Evolutionary conservation across 192 early-diverging fungal genomes (phyloP).

Genomic region (Gaertneriomyces sp.): DNA sequence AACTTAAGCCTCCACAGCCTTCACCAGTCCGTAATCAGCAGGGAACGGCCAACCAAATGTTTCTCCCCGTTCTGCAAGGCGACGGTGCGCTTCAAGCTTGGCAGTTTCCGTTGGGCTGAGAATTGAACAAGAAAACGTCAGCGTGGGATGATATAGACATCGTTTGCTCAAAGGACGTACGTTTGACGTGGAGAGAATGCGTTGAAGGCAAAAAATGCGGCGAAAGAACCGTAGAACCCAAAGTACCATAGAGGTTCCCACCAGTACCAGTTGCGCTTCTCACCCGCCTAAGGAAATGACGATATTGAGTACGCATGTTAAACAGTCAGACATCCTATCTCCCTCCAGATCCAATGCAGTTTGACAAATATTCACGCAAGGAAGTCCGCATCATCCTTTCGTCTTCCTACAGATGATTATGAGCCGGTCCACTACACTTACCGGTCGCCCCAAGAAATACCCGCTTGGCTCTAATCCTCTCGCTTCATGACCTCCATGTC

Average conservation of each 20-base stretch:
- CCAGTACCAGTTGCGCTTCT: conserved; percentile 38
- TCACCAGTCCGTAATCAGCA: conserved; percentile 27
- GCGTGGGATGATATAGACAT: too few relatives aligned
- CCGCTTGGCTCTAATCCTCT: conserved; percentile 23
- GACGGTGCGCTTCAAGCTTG: conserved; percentile 35
- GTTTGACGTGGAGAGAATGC: conserved; percentile 30
- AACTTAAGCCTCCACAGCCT: background rate
- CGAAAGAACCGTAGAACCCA: conserved; percentile 36
- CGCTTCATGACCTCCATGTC: conserved; percentile 12
- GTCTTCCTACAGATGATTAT: background rate
- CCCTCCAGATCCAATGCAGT: background rate
- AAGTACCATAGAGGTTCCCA: conserved; percentile 43
- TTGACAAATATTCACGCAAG: background rate
- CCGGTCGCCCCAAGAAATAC: conserved; percentile 24
- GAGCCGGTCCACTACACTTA: conserved; percentile 2
- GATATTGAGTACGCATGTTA: background rate
- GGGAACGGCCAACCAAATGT: conserved; percentile 45
- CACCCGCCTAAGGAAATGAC: background rate
- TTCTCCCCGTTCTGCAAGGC: conserved; percentile 37
- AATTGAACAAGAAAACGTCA: background rate
- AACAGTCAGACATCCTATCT: too few relatives aligned
- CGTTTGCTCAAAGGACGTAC: conserved; percentile 15
- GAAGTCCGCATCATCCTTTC: background rate
- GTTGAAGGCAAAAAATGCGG: conserved; percentile 27
- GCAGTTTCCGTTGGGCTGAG: conserved; percentile 25